phyloP scores from a whole-genome alignment of 192 early-diverging fungal species.

The Coemansia sp. region DNA sequence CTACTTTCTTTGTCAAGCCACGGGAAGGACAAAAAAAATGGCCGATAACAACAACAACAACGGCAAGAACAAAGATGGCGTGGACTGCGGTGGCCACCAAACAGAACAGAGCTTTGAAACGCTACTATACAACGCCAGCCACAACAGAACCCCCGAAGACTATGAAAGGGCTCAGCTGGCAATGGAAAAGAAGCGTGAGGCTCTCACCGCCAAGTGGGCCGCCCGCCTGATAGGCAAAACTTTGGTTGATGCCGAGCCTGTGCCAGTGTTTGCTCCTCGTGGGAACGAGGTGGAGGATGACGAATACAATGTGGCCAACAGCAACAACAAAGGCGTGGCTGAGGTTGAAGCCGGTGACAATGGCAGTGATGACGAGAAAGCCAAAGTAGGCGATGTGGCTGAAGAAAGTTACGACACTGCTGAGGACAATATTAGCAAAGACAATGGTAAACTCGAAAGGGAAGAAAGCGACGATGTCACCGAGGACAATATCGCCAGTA shows the following conservation, averaged over 20 bases:
- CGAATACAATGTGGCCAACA: background rate
- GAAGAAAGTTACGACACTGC: too few species aligned
- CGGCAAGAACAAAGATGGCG: background rate
- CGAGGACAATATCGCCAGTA: background rate
- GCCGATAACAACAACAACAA: background rate
- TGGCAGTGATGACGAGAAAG: background rate
- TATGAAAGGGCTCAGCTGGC: background rate
- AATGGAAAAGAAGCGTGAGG: constrained; percentile 11
- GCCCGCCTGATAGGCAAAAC: constrained; percentile 18
- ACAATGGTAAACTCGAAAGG: background rate
- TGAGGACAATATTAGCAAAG: too few species aligned
- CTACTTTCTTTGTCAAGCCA: background rate
- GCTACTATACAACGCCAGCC: constrained; percentile 4
- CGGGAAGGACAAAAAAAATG: background rate
- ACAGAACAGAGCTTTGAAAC: constrained; percentile 9
- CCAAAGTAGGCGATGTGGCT: constrained; percentile 2
- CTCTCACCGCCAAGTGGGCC: constrained; percentile 17
- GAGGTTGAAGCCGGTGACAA: background rate
- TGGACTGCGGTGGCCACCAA: background rate
- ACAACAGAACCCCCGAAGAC: constrained; percentile 4
- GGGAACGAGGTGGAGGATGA: background rate
- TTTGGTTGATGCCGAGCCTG: constrained; percentile 6
- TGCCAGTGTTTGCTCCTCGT: background rate
- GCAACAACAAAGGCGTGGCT: background rate
- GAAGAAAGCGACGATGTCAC: background rate